Evolutionary conservation across 2,329 filamentous ascomycete genomes (phyloP), one percentile per base, ranked within the genome.

Genomic region (Fusarium agapanthi): DNA sequence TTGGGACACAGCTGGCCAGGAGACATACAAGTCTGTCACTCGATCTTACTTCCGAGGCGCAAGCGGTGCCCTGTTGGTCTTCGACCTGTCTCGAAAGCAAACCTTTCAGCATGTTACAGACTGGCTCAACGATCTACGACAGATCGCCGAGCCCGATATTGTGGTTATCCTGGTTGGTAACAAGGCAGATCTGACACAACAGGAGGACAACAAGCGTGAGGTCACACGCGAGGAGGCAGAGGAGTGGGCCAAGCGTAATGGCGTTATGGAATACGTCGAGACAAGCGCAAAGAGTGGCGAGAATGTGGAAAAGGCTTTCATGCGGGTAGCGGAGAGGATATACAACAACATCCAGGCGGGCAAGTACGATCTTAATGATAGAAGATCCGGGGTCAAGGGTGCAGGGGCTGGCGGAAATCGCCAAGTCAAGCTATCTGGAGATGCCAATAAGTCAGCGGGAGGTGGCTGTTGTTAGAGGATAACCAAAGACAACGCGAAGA

Each of bases 1-100:
- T 16, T 98, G 95, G 95, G 95, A 98, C 80, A 98, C 95, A 2
- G 95, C 95, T 22, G 95, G 95, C 32, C 95, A 98, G 82, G 95
- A 98, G 85, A 97, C 95, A 18, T 98, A 98, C 86, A 98, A 98
- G 82, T 95, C 93, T 48, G 96, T 98, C 66, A 98, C 95, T 14
- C 88, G 95, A 61, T 96, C 93, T 69, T 98, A 98, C 84, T 97
- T 97, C 83, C 92, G 95, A 59, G 95, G 95, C 77, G 88, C 88
- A 22, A 89, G 87, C 32, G 88, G 88, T 66, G 88, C 88, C 50
- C 87, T 99, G 20, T 89, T 99, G 32, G 96, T 99, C 69, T 99
- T 98, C 80, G 96, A 99, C 82, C 95, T 99, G 74, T 93, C 93
- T 34, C 89, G 96, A 65, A 91, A 91, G 55, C 88, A 91, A 57